Evolutionary conservation across 352 stramenopile species (phyloP), one percentile per base, ranked within the genome.

Genomic region (Pythium oligandrum): DNA sequence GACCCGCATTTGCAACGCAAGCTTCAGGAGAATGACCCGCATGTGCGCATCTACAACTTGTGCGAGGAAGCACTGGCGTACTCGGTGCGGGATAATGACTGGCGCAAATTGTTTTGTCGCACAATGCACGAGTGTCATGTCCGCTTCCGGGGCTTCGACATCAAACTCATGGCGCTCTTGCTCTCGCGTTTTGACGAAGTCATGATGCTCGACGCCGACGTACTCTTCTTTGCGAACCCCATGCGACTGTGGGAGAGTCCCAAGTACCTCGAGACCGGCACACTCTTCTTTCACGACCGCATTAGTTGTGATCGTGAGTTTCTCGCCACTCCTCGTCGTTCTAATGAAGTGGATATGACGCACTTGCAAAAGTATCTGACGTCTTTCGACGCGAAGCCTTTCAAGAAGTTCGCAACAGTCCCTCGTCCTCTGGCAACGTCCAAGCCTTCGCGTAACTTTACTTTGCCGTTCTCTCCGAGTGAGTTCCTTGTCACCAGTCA

Each of bases 141-240:
- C 48, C 61, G 55, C 7, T 89, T 75, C 61, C 73, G 80, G 4
- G 69, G 60, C 39, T 91, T 89, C 48, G 60, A 66, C 44, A 79
- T 91, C 55, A 89, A 89, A 69, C 49, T 88, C 47, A 45, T 91
- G 37, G 59, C 68, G 12, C 53, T 91, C 3, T 32, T 90, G 8
- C 75, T 83, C 51, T 90, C 82, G 8, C 66, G 58, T 4, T 90
- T 93, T 40, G 55, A 78, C 37, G 71, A 93, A 44, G 56, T 90
- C 34, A 88, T 90, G 82, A 54, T 90, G 17, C 51, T 90, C 32
- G 82, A 93, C 64, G 83, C 80, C 35, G 82, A 93, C 55, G 71
- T 70, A 7, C 51, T 89, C 38, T 74, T 89, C 50, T 74, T 93
- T 44, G 65, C 83, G 44, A 76, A 58, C 44, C 83, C 76, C 1